Percentiles rank a stretch among this genome's conserved stretches.
Evolutionary conservation across 2,329 filamentous ascomycete species (phyloP).

Genomic region (Apiospora marii): DNA sequence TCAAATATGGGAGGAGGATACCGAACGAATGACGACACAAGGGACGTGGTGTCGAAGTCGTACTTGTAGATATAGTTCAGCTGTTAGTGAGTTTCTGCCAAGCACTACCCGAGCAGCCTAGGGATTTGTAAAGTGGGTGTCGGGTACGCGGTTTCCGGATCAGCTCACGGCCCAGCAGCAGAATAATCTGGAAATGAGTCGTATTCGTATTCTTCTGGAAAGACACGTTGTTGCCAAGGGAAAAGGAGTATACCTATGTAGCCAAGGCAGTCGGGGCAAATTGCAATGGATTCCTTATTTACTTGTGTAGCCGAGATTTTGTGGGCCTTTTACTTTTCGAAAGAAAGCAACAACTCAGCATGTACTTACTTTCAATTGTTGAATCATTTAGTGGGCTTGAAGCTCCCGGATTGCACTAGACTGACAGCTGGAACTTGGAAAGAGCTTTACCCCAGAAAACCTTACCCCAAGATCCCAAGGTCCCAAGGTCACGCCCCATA

Average conservation of each 20-base stretch:
- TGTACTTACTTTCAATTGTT: neutral
- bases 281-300: neutral
- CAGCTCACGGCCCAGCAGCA: neutral
- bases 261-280: neutral
- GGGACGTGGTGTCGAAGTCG: neutral
- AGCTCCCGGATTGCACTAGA: neutral
- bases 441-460: slow-evolving; percentile 7
- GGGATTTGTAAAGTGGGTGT: neutral
- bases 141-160: neutral
- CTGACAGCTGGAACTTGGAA: neutral
- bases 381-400: neutral
- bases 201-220: slow-evolving; percentile 4
- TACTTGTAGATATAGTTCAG: neutral
- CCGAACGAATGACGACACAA: slow-evolving; percentile 11
- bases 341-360: neutral
- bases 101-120: neutral
- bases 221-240: neutral
- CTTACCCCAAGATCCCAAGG: neutral
- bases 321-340: neutral
- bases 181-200: neutral
- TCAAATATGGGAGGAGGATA: neutral
- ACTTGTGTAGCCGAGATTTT: neutral
- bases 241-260: neutral
- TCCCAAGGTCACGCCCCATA: neutral
- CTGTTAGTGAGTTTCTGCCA: neutral